Conservation (phyloP, 1,284 basidiomycete genomes). For the Trichosporon sp. region DNA sequence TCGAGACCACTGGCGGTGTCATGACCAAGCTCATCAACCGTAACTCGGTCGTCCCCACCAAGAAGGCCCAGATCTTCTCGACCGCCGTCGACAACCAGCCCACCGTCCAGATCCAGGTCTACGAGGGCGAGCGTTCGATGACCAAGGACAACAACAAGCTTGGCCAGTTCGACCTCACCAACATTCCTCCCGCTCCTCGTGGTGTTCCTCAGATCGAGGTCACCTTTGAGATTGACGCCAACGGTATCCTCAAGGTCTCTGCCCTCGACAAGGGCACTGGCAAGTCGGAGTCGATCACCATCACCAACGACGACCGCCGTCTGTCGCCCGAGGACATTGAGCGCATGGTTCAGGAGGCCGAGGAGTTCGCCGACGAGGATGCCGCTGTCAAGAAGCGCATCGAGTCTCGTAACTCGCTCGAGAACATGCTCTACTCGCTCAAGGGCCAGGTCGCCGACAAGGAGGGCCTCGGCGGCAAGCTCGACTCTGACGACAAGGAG, state of each 20-base stretch:
- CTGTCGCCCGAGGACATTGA: conserved; percentile 81
- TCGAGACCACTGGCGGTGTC: conserved; percentile 98
- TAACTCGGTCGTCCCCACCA: conserved; percentile 98
- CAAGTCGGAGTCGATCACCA: conserved; percentile 80
- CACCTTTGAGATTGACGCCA: conserved; percentile 85
- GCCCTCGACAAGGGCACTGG: conserved; percentile 90
- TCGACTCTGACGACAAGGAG: conserved; percentile 83
- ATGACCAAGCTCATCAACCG: conserved; percentile 87
- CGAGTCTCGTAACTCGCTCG: conserved; percentile 51
- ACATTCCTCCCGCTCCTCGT: conserved; percentile 90
- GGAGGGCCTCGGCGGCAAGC: conserved; percentile 84
- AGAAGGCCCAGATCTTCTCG: conserved; percentile 98
- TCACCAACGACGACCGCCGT: conserved; percentile 66
- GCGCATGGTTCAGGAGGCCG: conserved; percentile 86
- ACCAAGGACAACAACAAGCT: conserved; percentile 98
- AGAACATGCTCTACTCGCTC: conserved; percentile 60
- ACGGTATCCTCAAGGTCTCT: conserved; percentile 83
- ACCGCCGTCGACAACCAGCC: conserved; percentile 93
- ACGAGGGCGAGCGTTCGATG: conserved; percentile 87
- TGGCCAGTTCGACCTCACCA: conserved; percentile 89
- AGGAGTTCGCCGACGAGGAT: conserved; percentile 78
- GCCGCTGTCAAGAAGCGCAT: conserved; percentile 81
- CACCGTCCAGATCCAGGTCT: conserved; percentile 80
- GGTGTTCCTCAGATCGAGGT: conserved; percentile 95
- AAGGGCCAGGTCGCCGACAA: conserved; percentile 80